Percentiles rank a stretch among this genome's conserved stretches.
These are phyloP conservation scores for Hebeloma cylindrosporum DNA, from an alignment of 768 basidiomycete species.

Conservation along the genomic window DNA sequence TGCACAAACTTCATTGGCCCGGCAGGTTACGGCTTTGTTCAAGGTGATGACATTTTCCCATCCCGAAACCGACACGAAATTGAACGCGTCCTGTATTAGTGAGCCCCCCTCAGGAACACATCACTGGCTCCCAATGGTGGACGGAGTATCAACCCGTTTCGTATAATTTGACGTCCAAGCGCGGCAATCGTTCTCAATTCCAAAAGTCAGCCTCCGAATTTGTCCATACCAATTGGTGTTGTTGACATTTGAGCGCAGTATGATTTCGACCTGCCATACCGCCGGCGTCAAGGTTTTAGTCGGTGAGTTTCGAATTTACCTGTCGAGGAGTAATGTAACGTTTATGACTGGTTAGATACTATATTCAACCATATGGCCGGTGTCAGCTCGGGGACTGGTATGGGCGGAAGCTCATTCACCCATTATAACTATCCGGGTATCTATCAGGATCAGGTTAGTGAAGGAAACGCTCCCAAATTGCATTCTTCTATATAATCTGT, in stretches of 20 bases:
- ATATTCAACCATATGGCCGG: constrained; percentile 71
- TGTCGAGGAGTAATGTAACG: background rate
- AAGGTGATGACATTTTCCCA: constrained; percentile 41
- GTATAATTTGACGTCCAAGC: constrained; percentile 64
- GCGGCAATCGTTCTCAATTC: constrained; percentile 57
- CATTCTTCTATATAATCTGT: background rate
- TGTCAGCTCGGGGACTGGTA: constrained; percentile 45
- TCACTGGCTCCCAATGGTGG: constrained; percentile 66
- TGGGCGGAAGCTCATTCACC: constrained; percentile 50
- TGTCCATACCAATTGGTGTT: background rate
- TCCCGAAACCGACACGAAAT: background rate
- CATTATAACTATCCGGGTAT: constrained; percentile 55
- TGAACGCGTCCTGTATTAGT: constrained; percentile 23
- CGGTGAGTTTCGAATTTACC: constrained; percentile 33
- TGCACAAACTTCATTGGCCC: constrained; percentile 68
- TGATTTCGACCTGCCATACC: constrained; percentile 50
- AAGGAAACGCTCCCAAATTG: too few species aligned
- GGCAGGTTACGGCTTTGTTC: constrained; percentile 69
- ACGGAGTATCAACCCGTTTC: constrained; percentile 74
- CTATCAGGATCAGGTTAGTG: constrained; percentile 43
- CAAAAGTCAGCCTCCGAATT: constrained; percentile 27
- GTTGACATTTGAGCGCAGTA: constrained; percentile 23
- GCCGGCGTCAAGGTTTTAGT: constrained; percentile 60
- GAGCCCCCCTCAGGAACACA: constrained; percentile 58
- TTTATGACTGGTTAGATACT: constrained; percentile 36